A percentile compares a stretch with the other conserved stretches of the same genome.
Evolutionary conservation across 208 protist species (phyloP).

Genomic region (Leishmania amazonensis): DNA sequence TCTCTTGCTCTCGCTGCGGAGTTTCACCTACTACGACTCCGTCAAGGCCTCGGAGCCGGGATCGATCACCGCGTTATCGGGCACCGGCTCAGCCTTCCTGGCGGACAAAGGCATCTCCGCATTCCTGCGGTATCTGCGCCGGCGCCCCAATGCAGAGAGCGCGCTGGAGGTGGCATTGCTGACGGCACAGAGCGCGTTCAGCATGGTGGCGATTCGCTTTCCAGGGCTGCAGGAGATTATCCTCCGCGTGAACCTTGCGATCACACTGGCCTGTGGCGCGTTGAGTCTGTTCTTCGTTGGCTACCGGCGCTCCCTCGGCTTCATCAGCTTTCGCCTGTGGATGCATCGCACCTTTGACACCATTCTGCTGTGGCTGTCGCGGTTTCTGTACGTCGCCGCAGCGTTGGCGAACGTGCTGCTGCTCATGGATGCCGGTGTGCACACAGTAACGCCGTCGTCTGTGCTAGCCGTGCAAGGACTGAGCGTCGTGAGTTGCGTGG

Average conservation of each 20-base stretch:
- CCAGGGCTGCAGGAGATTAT: constrained; percentile 15
- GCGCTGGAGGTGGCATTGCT: constrained; percentile 53
- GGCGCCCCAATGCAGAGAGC: constrained; percentile 67
- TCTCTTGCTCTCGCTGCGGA: constrained; percentile 55
- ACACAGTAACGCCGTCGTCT: constrained; percentile 26
- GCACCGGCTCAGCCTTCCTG: constrained; percentile 18
- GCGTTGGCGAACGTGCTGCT: constrained; percentile 29
- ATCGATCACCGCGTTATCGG: background rate
- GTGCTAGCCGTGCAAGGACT: constrained; percentile 30
- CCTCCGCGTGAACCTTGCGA: constrained; percentile 34
- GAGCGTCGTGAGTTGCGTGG: constrained; percentile 30
- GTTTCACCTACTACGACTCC: constrained; percentile 38
- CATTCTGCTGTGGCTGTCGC: constrained; percentile 41
- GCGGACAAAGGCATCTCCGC: constrained; percentile 11
- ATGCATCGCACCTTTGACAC: constrained; percentile 41
- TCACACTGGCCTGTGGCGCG: constrained; percentile 48
- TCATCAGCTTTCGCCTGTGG: constrained; percentile 24
- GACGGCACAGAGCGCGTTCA: constrained; percentile 40
- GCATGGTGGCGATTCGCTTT: constrained; percentile 31
- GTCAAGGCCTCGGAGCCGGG: background rate
- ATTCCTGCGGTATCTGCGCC: constrained; percentile 41
- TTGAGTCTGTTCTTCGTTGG: constrained; percentile 60
- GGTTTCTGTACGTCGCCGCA: constrained; percentile 36
- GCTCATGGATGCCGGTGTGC: constrained; percentile 13
- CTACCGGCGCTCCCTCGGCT: constrained; percentile 39